These are phyloP conservation scores for Pseudocercospora ulei DNA, from an alignment of 2,329 filamentous ascomycete species.

Conservation along the genomic window DNA sequence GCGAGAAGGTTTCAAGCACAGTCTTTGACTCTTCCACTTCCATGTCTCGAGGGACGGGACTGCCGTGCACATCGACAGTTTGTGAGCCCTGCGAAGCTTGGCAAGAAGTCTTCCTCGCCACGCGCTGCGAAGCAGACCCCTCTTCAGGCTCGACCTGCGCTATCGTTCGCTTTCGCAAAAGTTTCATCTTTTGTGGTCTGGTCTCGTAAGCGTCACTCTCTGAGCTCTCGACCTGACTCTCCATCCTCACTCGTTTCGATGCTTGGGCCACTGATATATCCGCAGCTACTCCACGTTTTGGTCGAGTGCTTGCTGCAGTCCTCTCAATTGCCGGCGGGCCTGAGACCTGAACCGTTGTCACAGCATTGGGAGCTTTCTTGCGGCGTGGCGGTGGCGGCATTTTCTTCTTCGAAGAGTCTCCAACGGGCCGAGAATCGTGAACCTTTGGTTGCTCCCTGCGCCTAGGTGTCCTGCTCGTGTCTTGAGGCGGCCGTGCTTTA, in stretches of 20 bases:
- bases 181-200: neutral
- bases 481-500: too few relatives aligned
- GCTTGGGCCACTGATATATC: neutral
- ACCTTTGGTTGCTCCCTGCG: neutral
- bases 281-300: conserved; percentile 5
- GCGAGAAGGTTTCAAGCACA: conserved; percentile 27
- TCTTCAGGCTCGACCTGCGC: neutral
- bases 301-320: conserved; percentile 5
- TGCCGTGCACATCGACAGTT: conserved; percentile 29
- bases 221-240: too few relatives aligned
- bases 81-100: conserved; percentile 24
- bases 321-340: neutral
- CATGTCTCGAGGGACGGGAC: conserved; percentile 27
- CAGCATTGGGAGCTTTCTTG: neutral
- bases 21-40: conserved; percentile 20
- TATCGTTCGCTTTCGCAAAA: conserved; percentile 1
- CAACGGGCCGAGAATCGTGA: neutral
- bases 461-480: neutral
- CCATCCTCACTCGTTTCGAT: conserved; percentile 11
- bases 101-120: conserved; percentile 10
- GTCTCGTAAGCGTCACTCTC: too few relatives aligned
- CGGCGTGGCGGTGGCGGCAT: conserved; percentile 2
- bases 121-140: conserved; percentile 5
- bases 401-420: conserved; percentile 1
- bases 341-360: neutral